Evolutionary conservation across 495 filamentous ascomycete species (phyloP), one percentile per base, ranked within the genome.

Genomic region (Xylaria sp.): DNA sequence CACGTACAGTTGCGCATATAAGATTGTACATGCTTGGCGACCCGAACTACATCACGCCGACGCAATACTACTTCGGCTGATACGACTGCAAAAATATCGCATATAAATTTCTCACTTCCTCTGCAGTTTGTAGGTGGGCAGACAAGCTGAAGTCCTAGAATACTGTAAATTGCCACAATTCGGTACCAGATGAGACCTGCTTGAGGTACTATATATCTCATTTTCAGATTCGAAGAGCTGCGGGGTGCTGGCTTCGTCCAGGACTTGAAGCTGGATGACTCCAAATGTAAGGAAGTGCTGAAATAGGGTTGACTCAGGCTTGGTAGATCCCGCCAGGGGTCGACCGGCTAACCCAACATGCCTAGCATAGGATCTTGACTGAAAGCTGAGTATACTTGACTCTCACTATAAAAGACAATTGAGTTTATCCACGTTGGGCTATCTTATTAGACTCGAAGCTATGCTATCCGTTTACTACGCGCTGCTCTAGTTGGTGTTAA

Each of bases 21-120:
- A 77, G 9, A 77, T 24, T 85, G 78, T 83, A 87, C 85, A 57
- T 85, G 80, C 64, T 87, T 87, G 21, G 85, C 85, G 35, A 87
- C 84, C 33, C 40, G 41, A n/a, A 80, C 79, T 17, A 69, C 69
- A 33, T 83, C 82, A n/a, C 83, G 72, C 11, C 72, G 73, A 15
- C 46, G 63, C 63, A 80, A 77, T 0, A 77, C 79, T 65, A 83
- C 72, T 7, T 79, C 74, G 1, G 76, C 71, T 0, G 81, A 78
- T 5, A 79, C 61, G 2, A 43, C 48, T 1, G 78, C 76, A 43
- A 85, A 84, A 0, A 48, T 62, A 17, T 75, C 71, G 41, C 64
- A 66, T 59, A 11, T 84, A 82, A 19, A 82, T 79, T 0, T 50
- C 58, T 77, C 82, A 7, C 84, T 73, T 31, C 64, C 78, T 17